A percentile compares a stretch with the other conserved stretches of the same genome.
Evolutionary conservation across 257 asterid species (phyloP).

Genomic region (Schizonepeta tenuifolia): DNA sequence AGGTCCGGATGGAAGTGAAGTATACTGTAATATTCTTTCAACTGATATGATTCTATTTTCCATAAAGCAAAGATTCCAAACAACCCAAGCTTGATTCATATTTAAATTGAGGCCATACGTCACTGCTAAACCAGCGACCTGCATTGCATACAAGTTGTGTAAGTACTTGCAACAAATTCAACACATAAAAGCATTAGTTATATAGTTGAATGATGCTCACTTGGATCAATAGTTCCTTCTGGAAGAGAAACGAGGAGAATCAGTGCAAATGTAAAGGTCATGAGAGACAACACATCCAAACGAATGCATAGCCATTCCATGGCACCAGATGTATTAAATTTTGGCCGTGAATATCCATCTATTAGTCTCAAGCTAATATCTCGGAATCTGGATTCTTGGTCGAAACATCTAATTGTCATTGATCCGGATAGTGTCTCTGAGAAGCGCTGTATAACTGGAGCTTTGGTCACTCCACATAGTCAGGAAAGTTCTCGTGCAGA

Average conservation of each 20-base stretch:
- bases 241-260: conserved; percentile 76
- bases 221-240: conserved; percentile 77
- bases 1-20: conserved; percentile 69
- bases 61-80: conserved; percentile 72
- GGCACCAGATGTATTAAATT: conserved; percentile 71
- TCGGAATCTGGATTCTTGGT: conserved; percentile 71
- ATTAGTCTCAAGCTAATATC: conserved; percentile 70
- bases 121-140: conserved; percentile 93
- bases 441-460: conserved; percentile 90
- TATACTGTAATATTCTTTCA: conserved; percentile 87
- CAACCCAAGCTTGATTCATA: conserved; percentile 65
- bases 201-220: conserved; percentile 42
- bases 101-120: conserved; percentile 87
- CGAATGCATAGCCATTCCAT: conserved; percentile 98
- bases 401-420: conserved; percentile 79
- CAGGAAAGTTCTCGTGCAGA: conserved; percentile 90
- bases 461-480: conserved; percentile 79
- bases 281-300: conserved; percentile 68
- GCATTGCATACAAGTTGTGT: conserved; percentile 3
- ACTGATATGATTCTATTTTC: conserved; percentile 88
- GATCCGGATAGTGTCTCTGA: conserved; percentile 92
- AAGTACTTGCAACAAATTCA: conserved; percentile 4
- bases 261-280: conserved; percentile 69
- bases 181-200: neutral
- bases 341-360: conserved; percentile 83